A percentile compares a stretch with the other conserved stretches of the same genome.
These are phyloP conservation scores for Odonthalia washingtoniensis DNA, from an alignment of 31 red algal species.

Conservation along the genomic window DNA sequence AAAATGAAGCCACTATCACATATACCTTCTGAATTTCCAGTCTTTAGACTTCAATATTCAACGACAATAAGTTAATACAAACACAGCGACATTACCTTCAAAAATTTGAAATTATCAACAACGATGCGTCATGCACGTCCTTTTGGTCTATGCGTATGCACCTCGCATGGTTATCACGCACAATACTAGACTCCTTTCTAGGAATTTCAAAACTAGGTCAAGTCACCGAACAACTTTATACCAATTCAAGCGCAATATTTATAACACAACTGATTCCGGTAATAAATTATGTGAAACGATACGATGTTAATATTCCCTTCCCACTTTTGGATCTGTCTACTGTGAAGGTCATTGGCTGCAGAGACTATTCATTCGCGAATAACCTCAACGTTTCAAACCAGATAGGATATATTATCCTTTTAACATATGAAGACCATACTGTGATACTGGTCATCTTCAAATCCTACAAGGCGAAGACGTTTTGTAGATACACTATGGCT, in stretches of 20 bases:
- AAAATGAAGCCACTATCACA: not conserved
- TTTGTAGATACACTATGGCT: not conserved
- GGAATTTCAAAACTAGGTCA: conserved; percentile 43
- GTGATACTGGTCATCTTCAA: not conserved
- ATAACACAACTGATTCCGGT: no score
- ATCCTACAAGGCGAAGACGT: not conserved
- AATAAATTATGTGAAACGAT: no score
- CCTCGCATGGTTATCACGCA: no score
- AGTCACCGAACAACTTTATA: conserved; percentile 43
- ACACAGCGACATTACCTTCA: not conserved
- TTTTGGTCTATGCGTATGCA: conserved; percentile 23
- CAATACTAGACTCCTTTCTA: conserved; percentile 10
- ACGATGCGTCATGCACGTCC: not conserved
- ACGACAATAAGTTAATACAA: not conserved
- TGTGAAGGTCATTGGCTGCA: no score
- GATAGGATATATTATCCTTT: conserved; percentile 29
- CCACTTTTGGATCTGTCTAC: no score
- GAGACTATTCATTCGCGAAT: conserved; percentile 54
- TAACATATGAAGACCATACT: not conserved
- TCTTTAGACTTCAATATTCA: not conserved
- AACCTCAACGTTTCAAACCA: conserved; percentile 21
- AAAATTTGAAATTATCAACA: conserved; percentile 22
- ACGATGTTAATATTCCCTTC: no score
- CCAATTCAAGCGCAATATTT: no score
- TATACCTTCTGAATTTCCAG: not conserved